Base-by-base conservation (phyloP, 805 yeast genomes). In the Candida ulmi region DNA sequence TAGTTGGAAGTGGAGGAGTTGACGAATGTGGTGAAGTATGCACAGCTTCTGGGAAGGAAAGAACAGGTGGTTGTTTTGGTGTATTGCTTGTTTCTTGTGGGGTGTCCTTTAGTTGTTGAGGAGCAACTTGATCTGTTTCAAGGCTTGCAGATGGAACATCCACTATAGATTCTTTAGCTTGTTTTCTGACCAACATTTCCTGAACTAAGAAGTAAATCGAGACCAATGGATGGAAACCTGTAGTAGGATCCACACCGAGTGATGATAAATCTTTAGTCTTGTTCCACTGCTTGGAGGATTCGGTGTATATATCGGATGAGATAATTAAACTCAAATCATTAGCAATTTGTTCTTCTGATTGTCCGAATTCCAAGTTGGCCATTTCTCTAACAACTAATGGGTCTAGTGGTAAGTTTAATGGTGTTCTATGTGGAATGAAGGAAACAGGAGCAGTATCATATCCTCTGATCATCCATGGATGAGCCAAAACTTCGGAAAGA, bases 401-500 rank as follows among this genome's bases (percentile, higher is more conserved):
- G 52, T 86, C 82, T 38, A 87, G 65, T 0, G 95, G 95, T 38
- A 74, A 63, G 15, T 69, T 66, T 51, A 93, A 63, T 3, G 99
- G 99, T 4, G 67, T 61, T 50, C 99, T 72, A 36, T 71, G 72
- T 0, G 98, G 96, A 30, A 93, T 62, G 56, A 80, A 83, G 33
- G 79, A 78, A 11, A 79, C 72, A 1, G 85, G 81, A 0, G 81
- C 74, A 27, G 74, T 74, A 40, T 88, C 96, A 56, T 75, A 88
- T 27, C 96, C 96, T 57, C 80, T 80, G 40, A 72, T 72, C 91
- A 93, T 87, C 99, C 99, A 93, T 2, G 96, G 96, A 54, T 93
- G 98, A 41, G 74, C 71, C 50, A 85, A 71, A 8, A 93, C 85
- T 57, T 88, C 96, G 38, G 71, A 69, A 41, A 93, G 67, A 0